These are phyloP conservation scores for Mortierella sp. DNA, from an alignment of 371 early-diverging fungal species.

Conservation along the genomic window DNA sequence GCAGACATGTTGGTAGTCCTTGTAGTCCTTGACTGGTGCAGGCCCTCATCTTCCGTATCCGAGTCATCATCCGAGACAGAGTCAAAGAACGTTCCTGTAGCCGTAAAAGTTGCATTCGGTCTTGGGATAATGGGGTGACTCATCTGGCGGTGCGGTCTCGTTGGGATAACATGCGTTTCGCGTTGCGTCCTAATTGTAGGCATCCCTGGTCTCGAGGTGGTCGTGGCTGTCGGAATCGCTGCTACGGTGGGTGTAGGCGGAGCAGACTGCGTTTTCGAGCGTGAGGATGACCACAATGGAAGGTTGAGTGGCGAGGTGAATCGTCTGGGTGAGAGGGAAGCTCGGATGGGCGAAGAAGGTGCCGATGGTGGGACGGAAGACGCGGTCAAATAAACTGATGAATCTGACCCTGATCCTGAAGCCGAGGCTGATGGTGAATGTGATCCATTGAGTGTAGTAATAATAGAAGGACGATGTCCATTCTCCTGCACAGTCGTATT, in stretches of 20 bases:
- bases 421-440: not conserved
- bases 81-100: constrained; percentile 38
- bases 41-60: constrained; percentile 23
- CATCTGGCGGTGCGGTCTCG: not conserved
- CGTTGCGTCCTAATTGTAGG: too few relatives aligned
- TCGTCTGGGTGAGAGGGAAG: not conserved
- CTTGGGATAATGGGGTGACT: not conserved
- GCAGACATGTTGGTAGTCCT: too few relatives aligned
- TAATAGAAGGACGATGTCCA: not conserved
- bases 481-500: not conserved
- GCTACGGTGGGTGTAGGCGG: not conserved
- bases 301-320: constrained; percentile 17
- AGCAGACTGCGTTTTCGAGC: not conserved
- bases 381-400: not conserved
- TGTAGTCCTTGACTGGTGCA: not conserved
- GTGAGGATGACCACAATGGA: constrained; percentile 5
- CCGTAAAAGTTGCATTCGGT: not conserved
- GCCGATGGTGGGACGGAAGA: not conserved
- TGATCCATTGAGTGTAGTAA: too few relatives aligned
- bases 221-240: not conserved
- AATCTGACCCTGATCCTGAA: not conserved
- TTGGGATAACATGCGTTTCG: not conserved
- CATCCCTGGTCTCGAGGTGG: not conserved
- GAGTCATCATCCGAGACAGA: constrained; percentile 50
- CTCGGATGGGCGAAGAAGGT: not conserved